Conservation (phyloP, 768 basidiomycete species). For the Boletus rex-veris region DNA sequence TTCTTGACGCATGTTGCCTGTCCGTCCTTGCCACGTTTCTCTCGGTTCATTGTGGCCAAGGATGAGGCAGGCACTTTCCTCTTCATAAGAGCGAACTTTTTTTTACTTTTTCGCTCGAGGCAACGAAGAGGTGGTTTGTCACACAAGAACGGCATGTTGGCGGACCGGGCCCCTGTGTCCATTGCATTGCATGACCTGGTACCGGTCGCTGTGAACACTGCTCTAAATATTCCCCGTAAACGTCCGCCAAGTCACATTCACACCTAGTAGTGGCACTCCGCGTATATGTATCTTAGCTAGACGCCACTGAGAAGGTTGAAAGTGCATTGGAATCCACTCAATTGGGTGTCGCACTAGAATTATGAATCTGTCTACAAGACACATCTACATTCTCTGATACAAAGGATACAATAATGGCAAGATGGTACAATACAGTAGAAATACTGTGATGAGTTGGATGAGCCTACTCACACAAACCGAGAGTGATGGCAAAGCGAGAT, state of each 20-base stretch:
- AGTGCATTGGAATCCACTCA: too few species aligned
- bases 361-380: too few species aligned
- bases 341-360: too few species aligned
- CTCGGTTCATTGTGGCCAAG: constrained; percentile 9
- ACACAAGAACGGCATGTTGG: constrained; percentile 17
- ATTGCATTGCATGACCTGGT: background rate
- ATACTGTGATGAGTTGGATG: too few species aligned
- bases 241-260: background rate
- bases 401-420: too few species aligned
- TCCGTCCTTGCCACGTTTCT: constrained; percentile 14
- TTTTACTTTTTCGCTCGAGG: constrained; percentile 16
- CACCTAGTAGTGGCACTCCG: background rate
- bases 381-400: too few species aligned
- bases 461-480: too few species aligned
- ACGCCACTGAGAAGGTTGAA: too few species aligned
- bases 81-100: constrained; percentile 17
- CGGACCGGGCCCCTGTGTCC: background rate
- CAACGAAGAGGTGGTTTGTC: constrained; percentile 25
- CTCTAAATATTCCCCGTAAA: background rate
- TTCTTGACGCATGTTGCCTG: constrained; percentile 16
- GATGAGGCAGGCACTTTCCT: constrained; percentile 23
- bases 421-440: too few species aligned
- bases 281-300: too few species aligned
- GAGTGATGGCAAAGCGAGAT: too few species aligned
- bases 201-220: too few species aligned